These are phyloP conservation scores for Lomentospora prolificans DNA, from an alignment of 2,329 filamentous ascomycete species.

Conservation along the genomic window DNA sequence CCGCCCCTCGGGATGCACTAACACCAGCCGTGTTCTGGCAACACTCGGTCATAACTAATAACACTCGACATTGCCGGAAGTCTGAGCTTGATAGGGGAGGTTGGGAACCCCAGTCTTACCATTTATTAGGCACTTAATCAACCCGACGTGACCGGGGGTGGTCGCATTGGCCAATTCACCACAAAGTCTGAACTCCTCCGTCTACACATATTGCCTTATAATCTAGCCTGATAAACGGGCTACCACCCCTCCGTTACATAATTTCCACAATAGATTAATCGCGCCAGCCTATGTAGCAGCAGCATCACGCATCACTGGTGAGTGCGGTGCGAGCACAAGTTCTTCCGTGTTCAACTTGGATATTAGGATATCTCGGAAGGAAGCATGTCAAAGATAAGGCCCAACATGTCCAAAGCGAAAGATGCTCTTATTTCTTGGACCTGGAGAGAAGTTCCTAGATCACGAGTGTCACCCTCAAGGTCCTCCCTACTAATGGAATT, in stretches of 20 bases:
- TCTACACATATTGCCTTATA: not conserved
- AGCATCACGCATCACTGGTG: not conserved
- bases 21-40: not conserved
- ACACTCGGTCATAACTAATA: not conserved
- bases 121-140: not conserved
- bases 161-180: not conserved
- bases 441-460: too few relatives aligned
- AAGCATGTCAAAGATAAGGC: too few relatives aligned
- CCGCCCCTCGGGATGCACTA: not conserved
- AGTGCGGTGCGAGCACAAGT: not conserved
- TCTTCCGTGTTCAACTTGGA: not conserved
- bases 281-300: not conserved
- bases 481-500: too few relatives aligned
- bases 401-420: too few relatives aligned
- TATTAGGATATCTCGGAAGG: not conserved
- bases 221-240: constrained; percentile 1
- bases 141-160: not conserved
- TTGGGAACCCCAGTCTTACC: not conserved
- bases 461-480: too few relatives aligned
- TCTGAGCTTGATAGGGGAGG: not conserved
- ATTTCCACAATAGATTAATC: not conserved
- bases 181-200: not conserved
- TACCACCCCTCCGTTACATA: not conserved
- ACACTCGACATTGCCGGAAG: not conserved
- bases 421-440: too few relatives aligned